Conservation (phyloP, 768 basidiomycete species). For the Psilocybe subaeruginosa region DNA sequence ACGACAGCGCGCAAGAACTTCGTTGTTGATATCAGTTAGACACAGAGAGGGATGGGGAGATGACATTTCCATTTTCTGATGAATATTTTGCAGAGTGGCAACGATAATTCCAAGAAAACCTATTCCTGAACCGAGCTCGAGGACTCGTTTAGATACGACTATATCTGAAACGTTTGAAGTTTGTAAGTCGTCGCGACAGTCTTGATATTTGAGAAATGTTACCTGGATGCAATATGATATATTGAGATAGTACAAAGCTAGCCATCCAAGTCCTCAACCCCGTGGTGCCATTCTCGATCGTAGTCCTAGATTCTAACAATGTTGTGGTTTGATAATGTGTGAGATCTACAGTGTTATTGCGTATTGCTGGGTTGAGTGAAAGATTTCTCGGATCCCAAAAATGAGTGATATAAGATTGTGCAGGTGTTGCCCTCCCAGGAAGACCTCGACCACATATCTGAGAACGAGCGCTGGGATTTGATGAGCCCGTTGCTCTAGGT, state of each 20-base stretch:
- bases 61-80: background rate
- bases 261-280: slow-evolving; percentile 83
- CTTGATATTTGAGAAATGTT: slow-evolving; percentile 10
- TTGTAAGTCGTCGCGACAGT: background rate
- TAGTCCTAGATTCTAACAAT: slow-evolving; percentile 72
- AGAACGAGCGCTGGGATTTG: slow-evolving; percentile 20
- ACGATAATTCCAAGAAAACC: slow-evolving; percentile 76
- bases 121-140: slow-evolving; percentile 77
- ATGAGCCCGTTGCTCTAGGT: slow-evolving; percentile 24
- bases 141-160: slow-evolving; percentile 46
- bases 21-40: slow-evolving; percentile 68
- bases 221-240: slow-evolving; percentile 63
- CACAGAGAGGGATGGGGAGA: slow-evolving; percentile 21
- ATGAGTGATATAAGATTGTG: slow-evolving; percentile 67
- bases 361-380: background rate
- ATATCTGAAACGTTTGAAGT: slow-evolving; percentile 41
- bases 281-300: slow-evolving; percentile 77
- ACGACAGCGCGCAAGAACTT: slow-evolving; percentile 63
- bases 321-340: slow-evolving; percentile 48
- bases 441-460: slow-evolving; percentile 31
- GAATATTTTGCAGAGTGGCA: slow-evolving; percentile 54
- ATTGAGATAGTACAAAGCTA: slow-evolving; percentile 65
- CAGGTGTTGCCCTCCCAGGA: slow-evolving; percentile 35
- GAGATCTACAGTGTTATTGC: slow-evolving; percentile 20
- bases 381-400: slow-evolving; percentile 47